Base-by-base conservation (phyloP, 179 eudicot genomes). In the Spergularia azorica region DNA sequence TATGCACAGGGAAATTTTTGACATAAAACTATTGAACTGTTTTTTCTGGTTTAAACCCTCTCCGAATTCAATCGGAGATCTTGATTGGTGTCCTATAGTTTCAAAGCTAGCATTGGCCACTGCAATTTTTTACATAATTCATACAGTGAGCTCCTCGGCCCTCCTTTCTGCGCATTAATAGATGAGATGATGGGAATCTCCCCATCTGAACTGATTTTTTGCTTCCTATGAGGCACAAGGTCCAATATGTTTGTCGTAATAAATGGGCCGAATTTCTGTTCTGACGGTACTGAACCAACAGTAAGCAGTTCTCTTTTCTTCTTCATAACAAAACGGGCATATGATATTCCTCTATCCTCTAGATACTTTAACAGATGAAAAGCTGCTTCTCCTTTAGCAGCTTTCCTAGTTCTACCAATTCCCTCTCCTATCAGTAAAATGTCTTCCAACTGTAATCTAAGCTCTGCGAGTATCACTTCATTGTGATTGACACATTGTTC, bases 381-480 rank as follows among this genome's bases (percentile, higher is more conserved):
- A 79, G 97, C 93, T 16, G 97, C 97, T 84, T 86, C 91, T 66
- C 91, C 99, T 87, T 75, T 91, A 20, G 99, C 95, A 64, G 81
- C 70, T 83, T 95, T 93, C 65, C 79, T 83, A 43, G 70, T 90
- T 70, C 74, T 87, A 18, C 90, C 97, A 63, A 79, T 46, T 21
- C 99, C 99, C 74, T 90, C 82, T 26, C 89, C 92, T 57, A 87
- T 78, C 71, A 95, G 73, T 59, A 90, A 79, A 46, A 65, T 79
- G 48, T 91, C 89, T 76, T 83, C 79, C 67, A 95, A 86, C 74
- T 95, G 97, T 43, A 95, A 70, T 57, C 81, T 84, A 54, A 95
- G 88, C 72, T 87, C 90, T 0, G 87, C 95, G 65, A 71, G 76
- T 75, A 87, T 83, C 63, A 63, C 13, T 15, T 84, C 90, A 55